Percentiles rank a stretch among this genome's conserved stretches.
These are phyloP conservation scores for Wickerhamomyces sydowiorum DNA, from an alignment of 805 yeast genomes.

Conservation along the genomic window DNA sequence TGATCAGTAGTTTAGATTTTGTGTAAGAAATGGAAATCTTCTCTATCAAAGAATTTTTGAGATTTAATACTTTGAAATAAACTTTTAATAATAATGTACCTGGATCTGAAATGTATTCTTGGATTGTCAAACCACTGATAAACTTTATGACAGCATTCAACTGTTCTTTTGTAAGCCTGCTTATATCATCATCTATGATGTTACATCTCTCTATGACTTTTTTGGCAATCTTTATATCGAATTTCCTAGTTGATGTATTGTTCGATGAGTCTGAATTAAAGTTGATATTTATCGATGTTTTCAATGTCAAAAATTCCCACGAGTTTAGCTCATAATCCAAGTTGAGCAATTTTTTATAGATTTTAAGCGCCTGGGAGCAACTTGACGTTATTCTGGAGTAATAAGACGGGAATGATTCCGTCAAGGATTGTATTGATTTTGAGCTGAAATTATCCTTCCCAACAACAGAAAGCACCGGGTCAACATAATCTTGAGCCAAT, in stretches of 20 bases:
- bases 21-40: conserved; percentile 54
- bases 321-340: conserved; percentile 23
- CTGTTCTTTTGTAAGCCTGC: conserved; percentile 43
- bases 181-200: conserved; percentile 31
- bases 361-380: conserved; percentile 22
- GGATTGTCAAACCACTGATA: conserved; percentile 23
- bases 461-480: conserved; percentile 12
- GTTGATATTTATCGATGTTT: conserved; percentile 22
- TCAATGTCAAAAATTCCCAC: conserved; percentile 27
- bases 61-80: conserved; percentile 33
- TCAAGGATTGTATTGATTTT: conserved; percentile 6
- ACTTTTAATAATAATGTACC: conserved; percentile 20
- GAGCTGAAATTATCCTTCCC: conserved; percentile 1
- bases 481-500: conserved; percentile 7
- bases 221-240: conserved; percentile 49
- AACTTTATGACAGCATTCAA: conserved; percentile 30
- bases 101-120: conserved; percentile 19
- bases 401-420: conserved; percentile 7
- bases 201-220: conserved; percentile 50
- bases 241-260: conserved; percentile 22
- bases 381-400: conserved; percentile 16
- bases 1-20: conserved; percentile 57
- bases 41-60: conserved; percentile 46
- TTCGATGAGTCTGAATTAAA: conserved; percentile 14
- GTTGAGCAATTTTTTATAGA: conserved; percentile 22